Evolutionary conservation across 2,329 filamentous ascomycete genomes (phyloP).

Genomic region (Cordyceps cateniannulata): DNA sequence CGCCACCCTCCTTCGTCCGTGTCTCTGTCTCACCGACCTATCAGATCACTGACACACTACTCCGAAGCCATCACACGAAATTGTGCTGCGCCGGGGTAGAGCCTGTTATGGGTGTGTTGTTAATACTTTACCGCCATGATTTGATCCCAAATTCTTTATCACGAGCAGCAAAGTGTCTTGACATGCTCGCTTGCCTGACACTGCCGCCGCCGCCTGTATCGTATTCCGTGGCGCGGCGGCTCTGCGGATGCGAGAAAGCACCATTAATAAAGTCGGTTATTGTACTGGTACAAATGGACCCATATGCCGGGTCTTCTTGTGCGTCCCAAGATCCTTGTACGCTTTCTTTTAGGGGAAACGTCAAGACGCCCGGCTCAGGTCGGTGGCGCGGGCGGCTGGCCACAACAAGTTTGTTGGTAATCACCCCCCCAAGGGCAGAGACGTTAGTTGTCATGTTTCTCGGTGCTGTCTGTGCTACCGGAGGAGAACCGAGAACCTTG

Average conservation of each 20-base stretch:
- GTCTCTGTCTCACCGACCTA: no score
- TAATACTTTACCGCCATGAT: no score
- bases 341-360: not conserved
- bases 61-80: no score
- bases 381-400: not conserved
- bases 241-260: not conserved
- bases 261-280: not conserved
- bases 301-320: not conserved
- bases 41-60: no score
- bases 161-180: no score
- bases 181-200: not conserved
- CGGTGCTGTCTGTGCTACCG: not conserved
- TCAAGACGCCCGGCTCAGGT: not conserved
- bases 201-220: not conserved
- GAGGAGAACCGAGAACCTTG: not conserved
- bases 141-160: no score
- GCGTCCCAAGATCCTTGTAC: not conserved
- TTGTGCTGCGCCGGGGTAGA: no score
- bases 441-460: constrained; percentile 9
- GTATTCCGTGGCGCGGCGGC: not conserved
- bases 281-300: not conserved
- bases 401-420: not conserved
- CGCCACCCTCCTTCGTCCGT: no score
- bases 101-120: no score
- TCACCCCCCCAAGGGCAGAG: not conserved